Evolutionary conservation across 352 stramenopile species (phyloP).

Genomic region (Blastocystis sp.): DNA sequence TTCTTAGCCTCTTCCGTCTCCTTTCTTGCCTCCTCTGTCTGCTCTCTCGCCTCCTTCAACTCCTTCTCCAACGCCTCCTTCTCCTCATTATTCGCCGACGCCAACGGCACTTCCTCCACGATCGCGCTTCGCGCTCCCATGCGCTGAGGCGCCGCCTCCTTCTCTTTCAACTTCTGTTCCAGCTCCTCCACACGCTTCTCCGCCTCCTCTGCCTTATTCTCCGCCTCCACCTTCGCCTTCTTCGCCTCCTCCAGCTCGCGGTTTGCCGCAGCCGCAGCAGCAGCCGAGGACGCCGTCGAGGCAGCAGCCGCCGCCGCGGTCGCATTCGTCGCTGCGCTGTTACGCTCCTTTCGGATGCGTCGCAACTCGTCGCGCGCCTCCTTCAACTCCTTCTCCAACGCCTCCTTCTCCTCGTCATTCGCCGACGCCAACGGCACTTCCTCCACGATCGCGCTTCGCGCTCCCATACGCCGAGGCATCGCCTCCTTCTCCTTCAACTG

Average conservation of each 20-base stretch:
- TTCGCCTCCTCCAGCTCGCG: not conserved
- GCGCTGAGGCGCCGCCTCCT: too few species aligned
- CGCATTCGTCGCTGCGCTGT: not conserved
- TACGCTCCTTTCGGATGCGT: not conserved
- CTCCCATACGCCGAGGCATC: too few species aligned
- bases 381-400: not conserved
- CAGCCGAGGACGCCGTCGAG: too few species aligned
- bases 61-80: not conserved
- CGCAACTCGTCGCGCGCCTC: not conserved
- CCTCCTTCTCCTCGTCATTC: not conserved
- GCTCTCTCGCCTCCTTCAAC: not conserved
- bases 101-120: too few species aligned
- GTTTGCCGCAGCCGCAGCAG: not conserved
- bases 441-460: too few species aligned
- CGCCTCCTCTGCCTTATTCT: not conserved
- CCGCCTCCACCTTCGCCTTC: conserved; percentile 12
- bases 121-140: too few species aligned
- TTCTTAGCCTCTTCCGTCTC: conserved; percentile 9
- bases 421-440: too few species aligned
- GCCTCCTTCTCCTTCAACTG: not conserved
- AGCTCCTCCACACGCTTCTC: too few species aligned
- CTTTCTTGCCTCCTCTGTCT: too few species aligned
- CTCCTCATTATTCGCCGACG: too few species aligned
- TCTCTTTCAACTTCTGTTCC: too few species aligned
- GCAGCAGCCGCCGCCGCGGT: too few species aligned